A percentile compares a stretch with the other conserved stretches of the same genome.
phyloP scores from a whole-genome alignment of 306 rosid genomes.

The Vicia faba region DNA sequence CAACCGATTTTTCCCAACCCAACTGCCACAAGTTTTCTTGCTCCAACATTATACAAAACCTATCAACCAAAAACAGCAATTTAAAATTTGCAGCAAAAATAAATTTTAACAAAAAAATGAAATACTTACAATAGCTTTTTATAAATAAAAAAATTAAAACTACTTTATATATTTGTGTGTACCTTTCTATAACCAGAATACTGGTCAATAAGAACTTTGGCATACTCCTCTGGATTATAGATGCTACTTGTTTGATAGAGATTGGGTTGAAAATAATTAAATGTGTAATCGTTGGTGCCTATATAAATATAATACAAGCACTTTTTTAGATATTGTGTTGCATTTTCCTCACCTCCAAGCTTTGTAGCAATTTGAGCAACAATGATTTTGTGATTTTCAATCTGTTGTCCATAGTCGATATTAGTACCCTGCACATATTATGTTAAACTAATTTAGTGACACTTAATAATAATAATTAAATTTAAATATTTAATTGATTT shows the following conservation, averaged over 20 bases:
- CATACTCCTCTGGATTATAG: too few species aligned
- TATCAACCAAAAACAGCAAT: constrained; percentile 2
- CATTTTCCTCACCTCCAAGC: constrained; percentile 3
- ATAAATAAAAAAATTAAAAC: too few species aligned
- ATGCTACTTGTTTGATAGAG: too few species aligned
- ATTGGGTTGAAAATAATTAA: constrained; percentile 42
- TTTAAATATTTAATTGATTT: too few species aligned
- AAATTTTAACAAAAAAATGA: too few species aligned
- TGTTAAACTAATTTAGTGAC: too few species aligned
- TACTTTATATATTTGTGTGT: too few species aligned
- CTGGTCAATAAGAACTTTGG: too few species aligned
- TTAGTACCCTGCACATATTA: constrained; percentile 42
- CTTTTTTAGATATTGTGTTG: constrained; percentile 20
- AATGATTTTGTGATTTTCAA: constrained; percentile 29
- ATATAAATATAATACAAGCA: constrained; percentile 52
- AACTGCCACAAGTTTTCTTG: constrained; percentile 47
- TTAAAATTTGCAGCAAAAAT: too few species aligned
- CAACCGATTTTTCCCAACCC: constrained; percentile 55
- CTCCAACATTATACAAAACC: constrained; percentile 48
- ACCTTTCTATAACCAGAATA: too few species aligned
- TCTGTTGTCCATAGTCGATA: constrained; percentile 36
- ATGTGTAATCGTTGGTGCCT: constrained; percentile 56
- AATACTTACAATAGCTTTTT: too few species aligned
- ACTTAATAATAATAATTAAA: too few species aligned
- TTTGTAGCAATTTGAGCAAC: not conserved